Percentiles rank a stretch among this genome's conserved stretches.
These are phyloP conservation scores for Chlamydomonas sphaeroides DNA, from an alignment of 139 green algal species.

Conservation along the genomic window DNA sequence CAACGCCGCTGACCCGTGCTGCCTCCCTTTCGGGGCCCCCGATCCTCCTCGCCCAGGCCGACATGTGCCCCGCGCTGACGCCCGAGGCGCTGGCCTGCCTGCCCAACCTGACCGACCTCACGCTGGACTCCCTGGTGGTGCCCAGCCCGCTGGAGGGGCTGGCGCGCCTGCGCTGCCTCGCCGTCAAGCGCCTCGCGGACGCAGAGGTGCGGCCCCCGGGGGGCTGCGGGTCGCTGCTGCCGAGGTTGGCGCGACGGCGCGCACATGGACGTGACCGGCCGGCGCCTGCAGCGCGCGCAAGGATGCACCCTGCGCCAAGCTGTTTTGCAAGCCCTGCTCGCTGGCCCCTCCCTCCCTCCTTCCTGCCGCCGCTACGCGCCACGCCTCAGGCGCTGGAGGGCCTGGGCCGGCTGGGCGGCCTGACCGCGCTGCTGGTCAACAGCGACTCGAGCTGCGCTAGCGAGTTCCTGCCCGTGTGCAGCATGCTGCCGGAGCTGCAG, in stretches of 20 bases:
- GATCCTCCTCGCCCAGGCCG: slow-evolving; percentile 1
- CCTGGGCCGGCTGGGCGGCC: neutral
- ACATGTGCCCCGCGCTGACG: slow-evolving; percentile 18
- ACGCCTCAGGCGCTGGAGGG: neutral
- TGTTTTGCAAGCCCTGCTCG: too few species aligned
- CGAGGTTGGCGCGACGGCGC: too few species aligned
- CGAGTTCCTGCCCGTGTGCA: slow-evolving; percentile 31
- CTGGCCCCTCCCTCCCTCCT: too few species aligned
- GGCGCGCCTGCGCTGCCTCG: slow-evolving; percentile 27
- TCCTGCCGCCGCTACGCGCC: too few species aligned
- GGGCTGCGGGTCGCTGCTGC: too few species aligned
- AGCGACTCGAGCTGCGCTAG: slow-evolving; percentile 26
- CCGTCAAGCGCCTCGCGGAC: slow-evolving; percentile 23
- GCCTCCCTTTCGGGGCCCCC: too few species aligned
- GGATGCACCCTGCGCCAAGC: too few species aligned
- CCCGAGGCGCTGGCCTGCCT: slow-evolving; percentile 3
- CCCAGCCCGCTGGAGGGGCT: slow-evolving; percentile 4
- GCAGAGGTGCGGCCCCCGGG: slow-evolving; percentile 18
- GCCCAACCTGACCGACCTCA: slow-evolving; percentile 33
- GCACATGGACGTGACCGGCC: too few species aligned
- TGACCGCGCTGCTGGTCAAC: slow-evolving; percentile 25
- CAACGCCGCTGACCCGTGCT: too few species aligned
- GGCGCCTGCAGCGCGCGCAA: too few species aligned
- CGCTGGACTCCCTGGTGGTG: slow-evolving; percentile 18
- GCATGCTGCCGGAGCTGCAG: slow-evolving; percentile 23